Percentiles rank a stretch among this genome's conserved stretches.
These are phyloP conservation scores for Medicago truncatula DNA, from an alignment of 306 rosid species.

Conservation along the genomic window DNA sequence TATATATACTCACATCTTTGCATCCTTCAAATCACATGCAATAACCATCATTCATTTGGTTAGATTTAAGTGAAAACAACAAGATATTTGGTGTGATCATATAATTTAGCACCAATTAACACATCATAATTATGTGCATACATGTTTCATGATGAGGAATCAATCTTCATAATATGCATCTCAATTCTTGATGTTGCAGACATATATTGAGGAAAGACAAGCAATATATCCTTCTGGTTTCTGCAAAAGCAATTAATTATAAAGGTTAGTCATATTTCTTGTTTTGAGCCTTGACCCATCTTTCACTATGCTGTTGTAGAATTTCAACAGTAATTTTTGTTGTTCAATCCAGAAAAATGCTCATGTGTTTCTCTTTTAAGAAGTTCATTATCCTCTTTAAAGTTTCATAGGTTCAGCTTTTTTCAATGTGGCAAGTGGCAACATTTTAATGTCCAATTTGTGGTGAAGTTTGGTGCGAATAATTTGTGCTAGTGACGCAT, in stretches of 20 bases:
- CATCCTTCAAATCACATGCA: not conserved
- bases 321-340: too few species aligned
- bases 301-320: not conserved
- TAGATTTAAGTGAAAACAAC: not conserved
- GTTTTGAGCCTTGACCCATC: not conserved
- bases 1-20: not conserved
- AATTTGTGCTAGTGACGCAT: too few species aligned
- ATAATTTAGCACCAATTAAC: not conserved
- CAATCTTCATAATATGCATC: not conserved
- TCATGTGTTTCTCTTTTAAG: too few species aligned
- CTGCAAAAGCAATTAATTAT: not conserved
- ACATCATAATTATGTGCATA: not conserved
- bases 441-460: too few species aligned
- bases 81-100: constrained; percentile 12
- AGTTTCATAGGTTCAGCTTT: too few species aligned
- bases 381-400: too few species aligned
- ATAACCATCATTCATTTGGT: constrained; percentile 27
- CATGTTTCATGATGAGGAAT: not conserved
- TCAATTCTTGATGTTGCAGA: not conserved
- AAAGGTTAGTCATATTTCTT: not conserved
- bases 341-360: too few species aligned
- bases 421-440: too few species aligned
- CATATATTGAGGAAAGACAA: not conserved
- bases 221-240: not conserved
- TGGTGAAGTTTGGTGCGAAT: too few species aligned